These are phyloP conservation scores for Mortierella sp. DNA, from an alignment of 371 early-diverging fungal species.

Conservation along the genomic window DNA sequence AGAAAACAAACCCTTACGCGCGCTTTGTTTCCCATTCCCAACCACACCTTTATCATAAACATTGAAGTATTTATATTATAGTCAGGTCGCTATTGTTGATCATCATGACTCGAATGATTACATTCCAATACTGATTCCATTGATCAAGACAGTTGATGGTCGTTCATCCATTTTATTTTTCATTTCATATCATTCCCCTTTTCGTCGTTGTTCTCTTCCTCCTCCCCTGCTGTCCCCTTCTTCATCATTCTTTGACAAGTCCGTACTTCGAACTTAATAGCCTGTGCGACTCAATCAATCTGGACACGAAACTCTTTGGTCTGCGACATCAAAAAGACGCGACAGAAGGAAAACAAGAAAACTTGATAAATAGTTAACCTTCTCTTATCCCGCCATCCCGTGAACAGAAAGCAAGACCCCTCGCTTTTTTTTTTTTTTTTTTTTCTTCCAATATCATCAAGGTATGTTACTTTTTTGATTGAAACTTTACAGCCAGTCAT, in stretches of 20 bases:
- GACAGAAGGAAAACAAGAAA: background rate
- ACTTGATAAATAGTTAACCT: background rate
- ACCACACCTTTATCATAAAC: background rate
- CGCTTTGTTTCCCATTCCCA: background rate
- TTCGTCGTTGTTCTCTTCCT: background rate
- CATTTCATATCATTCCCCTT: background rate
- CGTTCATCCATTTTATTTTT: background rate
- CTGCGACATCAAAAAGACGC: background rate
- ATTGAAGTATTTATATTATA: too few species aligned
- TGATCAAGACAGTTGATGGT: background rate
- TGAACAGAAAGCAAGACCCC: background rate
- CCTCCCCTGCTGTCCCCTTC: background rate
- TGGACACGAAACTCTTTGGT: too few species aligned
- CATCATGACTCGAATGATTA: background rate
- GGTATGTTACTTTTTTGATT: too few species aligned
- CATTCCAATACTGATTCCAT: conserved; percentile 1
- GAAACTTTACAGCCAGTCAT: too few species aligned
- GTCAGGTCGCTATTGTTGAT: too few species aligned
- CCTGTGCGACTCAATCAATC: background rate
- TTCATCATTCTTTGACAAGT: background rate
- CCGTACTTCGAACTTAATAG: background rate
- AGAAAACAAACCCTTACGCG: background rate
- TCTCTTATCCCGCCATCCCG: conserved; percentile 4
- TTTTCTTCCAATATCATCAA: too few species aligned
- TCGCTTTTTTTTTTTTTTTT: too few species aligned